Evolutionary conservation across 1,139 yeast species (phyloP), one percentile per base, ranked within the genome.

Genomic region (Hemisphaericaspora subhashii): DNA sequence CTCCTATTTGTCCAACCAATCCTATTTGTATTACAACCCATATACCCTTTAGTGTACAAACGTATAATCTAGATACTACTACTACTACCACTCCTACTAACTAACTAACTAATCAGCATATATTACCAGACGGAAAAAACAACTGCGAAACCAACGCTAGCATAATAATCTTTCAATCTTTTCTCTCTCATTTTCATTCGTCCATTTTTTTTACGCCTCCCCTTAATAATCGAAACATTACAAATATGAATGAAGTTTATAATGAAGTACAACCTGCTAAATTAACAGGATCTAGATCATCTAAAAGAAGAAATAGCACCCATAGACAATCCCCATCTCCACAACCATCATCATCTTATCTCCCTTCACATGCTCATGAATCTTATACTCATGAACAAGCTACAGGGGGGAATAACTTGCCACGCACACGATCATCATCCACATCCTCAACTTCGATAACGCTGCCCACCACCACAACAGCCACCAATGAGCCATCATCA

Each of bases 211-310:
- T 22, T 7, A n/a, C n/a, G 2, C 23, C 8, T 25, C 5, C 12
- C n/a, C 12, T 13, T 24, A 3, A 7, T 3, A 12, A 21, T 15
- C 20, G 12, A 13, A 5, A 20, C 9, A 6, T 31, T 4, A 18
- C 21, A 14, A n/a, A 8, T 12, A 35, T 35, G 37, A 35, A 20
- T 15, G 31, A 28, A 15, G 33, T 35, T 27, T 35, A 35, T 18
- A 43, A 43, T 27, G 46, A 43, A 35, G 46, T 43, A 6, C 46
- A 40, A 25, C 44, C 44, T 3, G 32, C 35, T 3, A 18, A 18
- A 8, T 29, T 42, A 15, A 23, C 31, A 16, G 17, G 16, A 25
- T 21, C 35, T 9, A 32, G 24, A 16, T 6, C 3, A 29, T 29
- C 32, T 17, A 8, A 17, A 17, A 18, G 18, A 12, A 11, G 15